These are phyloP conservation scores for Aspergillus sp. DNA, from an alignment of 2,329 filamentous ascomycete genomes.

Conservation along the genomic window DNA sequence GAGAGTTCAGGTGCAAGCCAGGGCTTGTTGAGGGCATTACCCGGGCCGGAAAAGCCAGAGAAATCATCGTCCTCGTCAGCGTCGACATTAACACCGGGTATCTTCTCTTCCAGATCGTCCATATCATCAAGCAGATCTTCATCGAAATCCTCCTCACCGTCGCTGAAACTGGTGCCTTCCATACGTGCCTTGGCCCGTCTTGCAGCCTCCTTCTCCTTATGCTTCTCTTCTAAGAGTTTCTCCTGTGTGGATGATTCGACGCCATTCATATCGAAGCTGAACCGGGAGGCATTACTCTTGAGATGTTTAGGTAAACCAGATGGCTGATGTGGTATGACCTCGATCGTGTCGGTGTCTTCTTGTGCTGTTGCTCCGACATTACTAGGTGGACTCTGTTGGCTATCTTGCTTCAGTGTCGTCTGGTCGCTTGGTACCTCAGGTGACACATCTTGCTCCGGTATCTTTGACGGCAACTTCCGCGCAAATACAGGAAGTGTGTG, in stretches of 20 bases:
- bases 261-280: conserved; percentile 65
- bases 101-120: conserved; percentile 50
- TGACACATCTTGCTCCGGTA: conserved; percentile 30
- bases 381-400: conserved; percentile 7
- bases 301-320: conserved; percentile 48
- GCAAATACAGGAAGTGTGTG: conserved; percentile 47
- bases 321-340: conserved; percentile 31
- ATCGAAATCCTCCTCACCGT: conserved; percentile 48
- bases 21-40: conserved; percentile 30
- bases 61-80: conserved; percentile 45
- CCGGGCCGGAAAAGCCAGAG: conserved; percentile 28
- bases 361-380: conserved; percentile 4
- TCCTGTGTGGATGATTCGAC: conserved; percentile 62
- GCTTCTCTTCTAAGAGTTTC: conserved; percentile 63
- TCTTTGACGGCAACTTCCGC: conserved; percentile 41
- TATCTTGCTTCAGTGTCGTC: conserved; percentile 7
- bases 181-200: conserved; percentile 35
- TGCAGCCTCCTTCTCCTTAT: conserved; percentile 56
- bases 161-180: conserved; percentile 38
- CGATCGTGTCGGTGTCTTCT: conserved; percentile 33
- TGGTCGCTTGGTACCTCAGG: conserved; percentile 13
- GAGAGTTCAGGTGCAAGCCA: conserved; percentile 39
- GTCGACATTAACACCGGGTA: conserved; percentile 52
- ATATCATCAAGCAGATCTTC: conserved; percentile 48
- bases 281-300: conserved; percentile 62